A percentile compares a stretch with the other conserved stretches of the same genome.
Evolutionary conservation across 805 yeast species (phyloP).

Genomic region (Candida gorgasii): DNA sequence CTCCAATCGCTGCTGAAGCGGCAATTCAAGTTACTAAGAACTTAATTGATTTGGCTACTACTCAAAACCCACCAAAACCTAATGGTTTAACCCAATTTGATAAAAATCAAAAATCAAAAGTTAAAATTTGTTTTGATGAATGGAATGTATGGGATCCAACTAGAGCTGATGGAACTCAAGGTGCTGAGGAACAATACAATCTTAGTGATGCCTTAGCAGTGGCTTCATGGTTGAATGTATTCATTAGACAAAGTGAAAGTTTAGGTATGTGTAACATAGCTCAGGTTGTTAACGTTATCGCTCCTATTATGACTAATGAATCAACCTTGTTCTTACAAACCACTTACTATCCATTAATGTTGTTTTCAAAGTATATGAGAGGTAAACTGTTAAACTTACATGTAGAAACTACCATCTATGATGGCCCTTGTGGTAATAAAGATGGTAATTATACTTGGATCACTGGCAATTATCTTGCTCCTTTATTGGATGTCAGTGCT

Average conservation of each 20-base stretch:
- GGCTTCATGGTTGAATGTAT: constrained; percentile 34
- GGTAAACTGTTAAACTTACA: constrained; percentile 30
- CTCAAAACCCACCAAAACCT: constrained; percentile 19
- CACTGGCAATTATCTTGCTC: constrained; percentile 17
- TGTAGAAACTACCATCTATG: constrained; percentile 26
- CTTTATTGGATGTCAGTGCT: constrained; percentile 28
- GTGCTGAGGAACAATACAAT: constrained; percentile 32
- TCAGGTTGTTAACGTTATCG: constrained; percentile 34
- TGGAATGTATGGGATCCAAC: constrained; percentile 39
- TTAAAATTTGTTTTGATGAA: constrained; percentile 33
- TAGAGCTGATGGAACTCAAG: constrained; percentile 28
- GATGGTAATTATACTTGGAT: constrained; percentile 21
- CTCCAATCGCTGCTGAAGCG: constrained; percentile 32
- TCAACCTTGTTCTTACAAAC: constrained; percentile 27
- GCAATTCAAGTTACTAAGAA: constrained; percentile 28
- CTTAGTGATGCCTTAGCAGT: constrained; percentile 34
- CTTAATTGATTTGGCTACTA: constrained; percentile 28
- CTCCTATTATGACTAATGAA: constrained; percentile 33
- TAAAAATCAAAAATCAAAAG: constrained; percentile 11
- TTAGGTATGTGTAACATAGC: constrained; percentile 37
- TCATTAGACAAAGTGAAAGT: constrained; percentile 28
- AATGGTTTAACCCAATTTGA: constrained; percentile 9
- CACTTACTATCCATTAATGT: constrained; percentile 26
- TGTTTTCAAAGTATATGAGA: constrained; percentile 32
- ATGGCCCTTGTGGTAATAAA: constrained; percentile 24